These are phyloP conservation scores for Nannochloris sp. DNA, from an alignment of 139 green algal species.

Conservation along the genomic window DNA sequence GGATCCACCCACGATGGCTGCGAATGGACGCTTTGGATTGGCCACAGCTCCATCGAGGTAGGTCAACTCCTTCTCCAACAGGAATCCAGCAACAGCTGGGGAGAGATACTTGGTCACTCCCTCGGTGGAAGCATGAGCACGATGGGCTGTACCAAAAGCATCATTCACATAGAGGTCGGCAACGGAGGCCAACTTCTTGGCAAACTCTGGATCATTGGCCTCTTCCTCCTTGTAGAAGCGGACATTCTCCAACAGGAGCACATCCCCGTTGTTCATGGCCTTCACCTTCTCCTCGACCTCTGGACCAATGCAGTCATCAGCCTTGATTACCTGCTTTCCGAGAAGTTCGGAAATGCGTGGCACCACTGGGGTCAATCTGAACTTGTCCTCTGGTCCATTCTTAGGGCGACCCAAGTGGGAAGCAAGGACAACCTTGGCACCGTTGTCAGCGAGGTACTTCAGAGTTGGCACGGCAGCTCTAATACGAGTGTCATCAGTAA, in stretches of 20 bases:
- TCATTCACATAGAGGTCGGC: constrained; percentile 98
- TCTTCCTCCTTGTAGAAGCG: constrained; percentile 98
- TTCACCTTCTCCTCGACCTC: constrained; percentile 67
- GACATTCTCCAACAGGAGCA: constrained; percentile 90
- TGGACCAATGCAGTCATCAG: constrained; percentile 91
- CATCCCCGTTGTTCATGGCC: constrained; percentile 67
- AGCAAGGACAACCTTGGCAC: constrained; percentile 93
- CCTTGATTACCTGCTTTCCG: constrained; percentile 73
- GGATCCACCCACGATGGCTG: constrained; percentile 94
- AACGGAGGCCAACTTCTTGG: constrained; percentile 89
- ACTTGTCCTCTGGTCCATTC: constrained; percentile 92
- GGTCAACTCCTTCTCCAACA: constrained; percentile 96
- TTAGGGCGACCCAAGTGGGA: constrained; percentile 96
- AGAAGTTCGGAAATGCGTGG: constrained; percentile 82
- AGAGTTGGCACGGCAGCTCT: constrained; percentile 92
- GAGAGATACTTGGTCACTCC: constrained; percentile 89
- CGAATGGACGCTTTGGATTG: constrained; percentile 87
- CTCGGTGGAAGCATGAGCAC: constrained; percentile 95
- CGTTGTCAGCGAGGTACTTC: constrained; percentile 92
- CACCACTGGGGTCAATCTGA: constrained; percentile 47
- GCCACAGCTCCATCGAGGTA: constrained; percentile 89
- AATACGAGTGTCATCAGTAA: constrained; percentile 97
- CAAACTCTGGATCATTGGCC: constrained; percentile 91
- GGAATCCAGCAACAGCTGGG: constrained; percentile 39
- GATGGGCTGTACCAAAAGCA: constrained; percentile 97